A percentile compares a stretch with the other conserved stretches of the same genome.
Evolutionary conservation across 1,284 basidiomycete genomes (phyloP).

Genomic region (Ganoderma lingzhi): DNA sequence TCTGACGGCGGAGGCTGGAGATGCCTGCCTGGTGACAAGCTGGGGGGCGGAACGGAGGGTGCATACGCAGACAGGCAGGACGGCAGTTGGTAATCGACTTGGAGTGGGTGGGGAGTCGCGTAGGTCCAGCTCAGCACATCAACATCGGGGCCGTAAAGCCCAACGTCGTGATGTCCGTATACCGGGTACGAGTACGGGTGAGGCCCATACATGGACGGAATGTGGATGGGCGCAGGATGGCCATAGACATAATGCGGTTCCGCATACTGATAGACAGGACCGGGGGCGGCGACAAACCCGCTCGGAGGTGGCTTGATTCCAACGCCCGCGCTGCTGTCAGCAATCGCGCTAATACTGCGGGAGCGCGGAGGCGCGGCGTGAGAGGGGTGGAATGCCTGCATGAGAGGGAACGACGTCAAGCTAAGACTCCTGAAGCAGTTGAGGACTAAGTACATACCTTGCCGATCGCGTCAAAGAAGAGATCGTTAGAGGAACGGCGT

Average conservation of each 20-base stretch:
- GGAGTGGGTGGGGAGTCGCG: slow-evolving; percentile 26
- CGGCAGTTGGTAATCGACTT: slow-evolving; percentile 32
- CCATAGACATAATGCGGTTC: slow-evolving; percentile 24
- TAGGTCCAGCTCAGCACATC: slow-evolving; percentile 28
- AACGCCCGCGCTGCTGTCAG: slow-evolving; percentile 25
- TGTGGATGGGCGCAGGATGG: slow-evolving; percentile 14
- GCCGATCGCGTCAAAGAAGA: slow-evolving; percentile 40
- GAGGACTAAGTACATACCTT: slow-evolving; percentile 30
- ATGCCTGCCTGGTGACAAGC: slow-evolving; percentile 16
- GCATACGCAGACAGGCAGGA: slow-evolving; percentile 15
- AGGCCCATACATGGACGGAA: slow-evolving; percentile 20
- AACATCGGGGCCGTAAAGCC: slow-evolving; percentile 10
- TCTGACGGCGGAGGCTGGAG: slow-evolving; percentile 14
- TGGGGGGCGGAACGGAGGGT: slow-evolving; percentile 13
- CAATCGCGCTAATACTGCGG: slow-evolving; percentile 36
- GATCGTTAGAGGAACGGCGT: slow-evolving; percentile 35
- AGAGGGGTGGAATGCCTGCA: slow-evolving; percentile 26
- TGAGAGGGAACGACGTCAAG: slow-evolving; percentile 10
- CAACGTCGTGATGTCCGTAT: slow-evolving; percentile 16
- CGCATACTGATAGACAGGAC: slow-evolving; percentile 26
- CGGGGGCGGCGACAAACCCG: slow-evolving; percentile 11
- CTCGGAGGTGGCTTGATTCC: slow-evolving; percentile 19
- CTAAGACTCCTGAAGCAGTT: slow-evolving; percentile 19
- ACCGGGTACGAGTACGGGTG: slow-evolving; percentile 26
- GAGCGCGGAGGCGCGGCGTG: slow-evolving; percentile 34